Conservation (phyloP, 2,329 filamentous ascomycete genomes). For the Hymenoscyphus repandus region DNA sequence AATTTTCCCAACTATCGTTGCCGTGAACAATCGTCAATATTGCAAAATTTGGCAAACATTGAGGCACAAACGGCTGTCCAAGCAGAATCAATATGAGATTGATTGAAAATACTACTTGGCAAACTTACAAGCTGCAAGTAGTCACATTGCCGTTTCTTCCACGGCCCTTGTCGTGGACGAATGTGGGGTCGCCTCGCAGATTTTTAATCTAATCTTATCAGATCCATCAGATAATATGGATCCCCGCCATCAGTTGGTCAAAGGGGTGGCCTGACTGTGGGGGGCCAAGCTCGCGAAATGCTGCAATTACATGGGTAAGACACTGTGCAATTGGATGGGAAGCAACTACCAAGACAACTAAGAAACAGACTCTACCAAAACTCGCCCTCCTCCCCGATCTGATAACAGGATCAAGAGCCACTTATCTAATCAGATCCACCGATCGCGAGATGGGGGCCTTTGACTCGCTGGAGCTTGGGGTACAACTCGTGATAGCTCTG, state of each 20-base stretch:
- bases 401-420: not conserved
- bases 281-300: not conserved
- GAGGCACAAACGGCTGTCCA: too few relatives aligned
- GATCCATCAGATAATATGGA: slow-evolving; percentile 15
- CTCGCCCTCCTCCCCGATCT: not conserved
- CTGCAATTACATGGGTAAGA: not conserved
- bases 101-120: too few relatives aligned
- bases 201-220: slow-evolving; percentile 21
- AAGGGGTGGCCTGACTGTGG: not conserved
- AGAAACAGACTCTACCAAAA: not conserved
- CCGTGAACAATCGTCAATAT: too few relatives aligned
- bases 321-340: not conserved
- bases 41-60: too few relatives aligned
- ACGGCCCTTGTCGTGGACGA: not conserved
- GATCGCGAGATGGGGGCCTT: not conserved
- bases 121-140: not conserved
- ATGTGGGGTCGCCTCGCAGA: not conserved
- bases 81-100: too few relatives aligned
- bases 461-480: not conserved
- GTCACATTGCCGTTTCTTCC: not conserved
- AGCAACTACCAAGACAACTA: not conserved
- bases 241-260: not conserved
- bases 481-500: not conserved
- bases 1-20: too few relatives aligned
- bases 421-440: slow-evolving; percentile 5